Evolutionary conservation across 805 yeast genomes (phyloP).

Genomic region (Starmera amethionina): DNA sequence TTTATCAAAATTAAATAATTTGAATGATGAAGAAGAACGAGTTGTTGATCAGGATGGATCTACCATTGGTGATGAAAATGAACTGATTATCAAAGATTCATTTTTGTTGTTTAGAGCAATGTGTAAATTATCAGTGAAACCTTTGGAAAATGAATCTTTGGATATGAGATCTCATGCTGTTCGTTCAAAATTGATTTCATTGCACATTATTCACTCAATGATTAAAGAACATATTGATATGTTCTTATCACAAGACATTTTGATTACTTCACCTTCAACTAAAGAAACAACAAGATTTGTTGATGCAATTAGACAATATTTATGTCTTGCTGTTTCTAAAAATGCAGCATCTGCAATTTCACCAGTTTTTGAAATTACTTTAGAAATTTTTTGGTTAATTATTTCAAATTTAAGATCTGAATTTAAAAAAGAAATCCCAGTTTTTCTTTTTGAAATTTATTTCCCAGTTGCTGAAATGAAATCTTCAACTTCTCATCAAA

Average conservation of each 20-base stretch:
- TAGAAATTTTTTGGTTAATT: conserved; percentile 90
- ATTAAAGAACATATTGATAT: conserved; percentile 78
- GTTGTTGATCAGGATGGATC: conserved; percentile 38
- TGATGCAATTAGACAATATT: conserved; percentile 73
- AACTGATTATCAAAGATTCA: conserved; percentile 77
- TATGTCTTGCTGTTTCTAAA: conserved; percentile 74
- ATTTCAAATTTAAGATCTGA: conserved; percentile 75
- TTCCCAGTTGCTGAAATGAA: conserved; percentile 90
- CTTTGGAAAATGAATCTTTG: conserved; percentile 63
- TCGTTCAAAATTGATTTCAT: conserved; percentile 80
- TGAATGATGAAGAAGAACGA: conserved; percentile 46
- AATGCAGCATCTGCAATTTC: conserved; percentile 90
- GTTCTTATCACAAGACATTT: conserved; percentile 51
- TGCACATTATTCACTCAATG: conserved; percentile 81
- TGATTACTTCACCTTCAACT: conserved; percentile 38
- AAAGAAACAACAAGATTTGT: conserved; percentile 54
- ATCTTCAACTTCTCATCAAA: conserved; percentile 87
- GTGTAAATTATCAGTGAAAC: conserved; percentile 86
- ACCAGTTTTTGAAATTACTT: conserved; percentile 83
- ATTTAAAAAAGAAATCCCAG: conserved; percentile 89
- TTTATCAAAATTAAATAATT: conserved; percentile 46
- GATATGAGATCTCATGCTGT: conserved; percentile 89
- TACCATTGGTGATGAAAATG: conserved; percentile 43
- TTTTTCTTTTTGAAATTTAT: conserved; percentile 85
- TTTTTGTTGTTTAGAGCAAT: conserved; percentile 87